Evolutionary conservation across 2,329 filamentous ascomycete species (phyloP), one percentile per base, ranked within the genome.

Genomic region (Fusarium tricinctum): DNA sequence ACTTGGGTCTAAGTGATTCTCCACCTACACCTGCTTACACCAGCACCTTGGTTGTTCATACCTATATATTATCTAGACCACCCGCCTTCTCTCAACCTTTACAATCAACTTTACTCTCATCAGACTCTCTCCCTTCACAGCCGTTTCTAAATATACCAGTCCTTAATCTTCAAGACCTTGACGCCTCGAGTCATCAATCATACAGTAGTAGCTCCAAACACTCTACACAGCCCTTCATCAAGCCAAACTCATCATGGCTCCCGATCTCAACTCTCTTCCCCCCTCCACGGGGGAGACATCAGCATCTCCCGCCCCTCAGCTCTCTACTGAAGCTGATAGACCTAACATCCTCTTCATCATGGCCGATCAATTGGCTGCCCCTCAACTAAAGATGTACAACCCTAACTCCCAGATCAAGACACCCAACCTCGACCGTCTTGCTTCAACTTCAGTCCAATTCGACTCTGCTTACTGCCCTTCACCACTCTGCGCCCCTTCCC

Each of bases 401-500:
- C 87, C 90, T 45, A 85, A 91, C 52, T 97, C 94, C 2, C 91
- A 92, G 77, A 97, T 97, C 85, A 92, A 94, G 81, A 97, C 94
- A 1, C 94, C 94, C 47, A 90, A 97, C 81, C 87, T 97, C 63
- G 93, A 97, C 80, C 87, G 89, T 51, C 86, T 97, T 67, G 93
- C 94, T 3, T 88, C 90, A 69, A 88, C 88, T 63, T 92, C 93
- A 12, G 94, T 97, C 32, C 92, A 97, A 77, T 97, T 97, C 77
- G 92, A 97, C 78, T 96, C 92, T 38, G 94, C 94, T 20, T 97
- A 97, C 84, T 97, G 94, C 83, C 95, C 95, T 64, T 94, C 94
- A 13, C 94, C 94, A 8, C 89, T 97, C 39, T 97, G 94, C 79
- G 94, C 94, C 1, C 94, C 94, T 3, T 97, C 93, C 15, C 91